Conservation (phyloP, 2,329 filamentous ascomycete species). For the Botrytis pseudocinerea region DNA sequence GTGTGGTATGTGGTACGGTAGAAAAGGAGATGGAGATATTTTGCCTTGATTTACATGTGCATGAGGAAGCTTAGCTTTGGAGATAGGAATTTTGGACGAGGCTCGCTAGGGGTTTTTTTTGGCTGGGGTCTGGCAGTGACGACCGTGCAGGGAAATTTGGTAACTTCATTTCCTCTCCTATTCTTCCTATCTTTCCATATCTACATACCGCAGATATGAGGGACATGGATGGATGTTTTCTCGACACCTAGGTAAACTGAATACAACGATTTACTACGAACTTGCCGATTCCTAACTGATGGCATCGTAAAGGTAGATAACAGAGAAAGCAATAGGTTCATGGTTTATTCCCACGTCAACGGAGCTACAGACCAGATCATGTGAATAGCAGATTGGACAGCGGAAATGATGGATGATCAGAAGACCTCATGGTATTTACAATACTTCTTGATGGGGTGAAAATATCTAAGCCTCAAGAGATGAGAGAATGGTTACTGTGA, state of each 20-base stretch:
- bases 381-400: not conserved
- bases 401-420: not conserved
- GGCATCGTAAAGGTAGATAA: not conserved
- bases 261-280: too few relatives aligned
- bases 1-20: not conserved
- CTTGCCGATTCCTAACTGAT: not conserved
- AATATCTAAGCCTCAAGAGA: not conserved
- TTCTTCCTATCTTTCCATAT: not conserved
- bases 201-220: not conserved
- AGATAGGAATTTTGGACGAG: not conserved
- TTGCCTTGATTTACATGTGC: slow-evolving; percentile 8
- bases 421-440: not conserved
- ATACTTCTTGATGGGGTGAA: not conserved
- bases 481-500: not conserved
- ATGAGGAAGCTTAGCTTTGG: slow-evolving; percentile 8
- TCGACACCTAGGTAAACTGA: too few relatives aligned
- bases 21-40: not conserved
- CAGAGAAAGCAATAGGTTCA: not conserved
- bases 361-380: not conserved
- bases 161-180: not conserved
- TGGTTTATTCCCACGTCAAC: not conserved
- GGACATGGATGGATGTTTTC: not conserved
- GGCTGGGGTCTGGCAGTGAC: not conserved
- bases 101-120: not conserved
- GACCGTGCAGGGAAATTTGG: slow-evolving; percentile 13